Evolutionary conservation across 805 yeast species (phyloP), one percentile per base, ranked within the genome.

Genomic region (Pichia deserticola): DNA sequence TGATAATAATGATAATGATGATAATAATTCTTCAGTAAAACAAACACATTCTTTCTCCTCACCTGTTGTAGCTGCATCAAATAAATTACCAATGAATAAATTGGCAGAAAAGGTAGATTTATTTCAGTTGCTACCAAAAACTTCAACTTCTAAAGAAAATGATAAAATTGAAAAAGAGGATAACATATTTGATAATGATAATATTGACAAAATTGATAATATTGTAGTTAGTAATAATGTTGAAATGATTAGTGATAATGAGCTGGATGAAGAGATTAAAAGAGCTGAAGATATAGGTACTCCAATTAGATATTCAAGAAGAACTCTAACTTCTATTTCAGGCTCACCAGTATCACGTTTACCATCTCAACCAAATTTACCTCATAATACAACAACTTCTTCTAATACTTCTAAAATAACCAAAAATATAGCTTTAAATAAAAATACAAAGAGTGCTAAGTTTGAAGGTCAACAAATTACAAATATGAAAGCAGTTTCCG

Each of bases 221-320:
- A 54, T 29, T 7, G 51, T 47, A 12, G 60, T 52, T n/a, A 39
- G 7, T n/a, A 28, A 5, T n/a, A 56, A 56, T 12, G 35, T 34
- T 11, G 44, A 36, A 36, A 29, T 15, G 7, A 32, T 36, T 5
- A 43, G 43, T 34, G 51, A 48, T 25, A 52, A 49, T 28, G 61
- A 61, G n/a, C 60, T 63, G 13, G 67, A 63, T 42, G 67, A 62
- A 48, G 53, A 58, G 41, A 65, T 65, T 13, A 59, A 55, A 38
- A 56, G 60, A 2, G 68, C 69, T 1, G 54, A 62, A 10, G 44
- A 50, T n/a, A 51, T 60, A 46, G 68, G 68, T 1, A 60, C 65
- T 8, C 68, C 67, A 1, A 64, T 64, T 3, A 56, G 53, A 36
- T 60, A 59, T 5, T 15, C 42, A 20, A 49, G 50, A 30, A 57